These are phyloP conservation scores for Venturia carpophila DNA, from an alignment of 2,329 filamentous ascomycete genomes.

Conservation along the genomic window DNA sequence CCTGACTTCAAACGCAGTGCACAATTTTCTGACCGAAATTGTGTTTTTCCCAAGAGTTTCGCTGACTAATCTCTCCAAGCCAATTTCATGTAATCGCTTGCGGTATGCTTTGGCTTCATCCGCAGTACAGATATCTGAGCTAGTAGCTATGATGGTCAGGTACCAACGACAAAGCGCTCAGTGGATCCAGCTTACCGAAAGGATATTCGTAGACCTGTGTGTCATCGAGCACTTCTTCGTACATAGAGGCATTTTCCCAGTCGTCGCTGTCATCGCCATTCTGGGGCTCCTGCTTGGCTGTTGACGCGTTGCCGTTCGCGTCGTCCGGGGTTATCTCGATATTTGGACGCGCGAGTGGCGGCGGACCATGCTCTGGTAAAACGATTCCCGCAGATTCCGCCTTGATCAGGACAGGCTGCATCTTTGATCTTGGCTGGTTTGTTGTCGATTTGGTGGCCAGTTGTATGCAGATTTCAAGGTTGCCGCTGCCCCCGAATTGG, in stretches of 20 bases:
- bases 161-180: neutral
- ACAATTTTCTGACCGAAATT: constrained; percentile 72
- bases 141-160: constrained; percentile 20
- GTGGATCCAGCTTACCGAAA: constrained; percentile 25
- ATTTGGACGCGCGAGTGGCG: neutral
- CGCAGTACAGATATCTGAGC: constrained; percentile 27
- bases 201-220: constrained; percentile 28
- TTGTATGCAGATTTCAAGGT: constrained; percentile 5
- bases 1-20: constrained; percentile 75
- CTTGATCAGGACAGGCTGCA: constrained; percentile 17
- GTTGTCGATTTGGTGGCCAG: neutral
- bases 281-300: neutral
- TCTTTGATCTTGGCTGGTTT: constrained; percentile 9
- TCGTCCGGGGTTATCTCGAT: neutral
- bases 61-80: constrained; percentile 69
- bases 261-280: constrained; percentile 14
- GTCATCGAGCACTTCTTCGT: constrained; percentile 22
- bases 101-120: constrained; percentile 59
- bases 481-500: neutral
- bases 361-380: neutral
- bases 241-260: constrained; percentile 28
- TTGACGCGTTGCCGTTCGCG: constrained; percentile 2
- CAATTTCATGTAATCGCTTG: constrained; percentile 63
- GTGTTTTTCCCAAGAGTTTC: constrained; percentile 60
- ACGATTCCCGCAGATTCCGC: neutral